A percentile compares a stretch with the other conserved stretches of the same genome.
These are phyloP conservation scores for Leavenworthia alabamica DNA, from an alignment of 345 rosid genomes.

Conservation along the genomic window DNA sequence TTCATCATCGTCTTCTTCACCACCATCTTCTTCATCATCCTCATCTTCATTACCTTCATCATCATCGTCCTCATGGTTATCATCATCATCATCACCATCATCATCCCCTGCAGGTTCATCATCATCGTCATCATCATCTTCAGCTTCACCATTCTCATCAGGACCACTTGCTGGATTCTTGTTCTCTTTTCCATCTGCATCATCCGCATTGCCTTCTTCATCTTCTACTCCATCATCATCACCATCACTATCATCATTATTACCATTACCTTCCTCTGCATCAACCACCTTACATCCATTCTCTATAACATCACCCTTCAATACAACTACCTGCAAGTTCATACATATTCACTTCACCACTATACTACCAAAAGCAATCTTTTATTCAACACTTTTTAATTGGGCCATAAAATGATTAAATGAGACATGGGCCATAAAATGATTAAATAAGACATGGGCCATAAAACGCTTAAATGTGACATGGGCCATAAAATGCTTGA, in stretches of 20 bases:
- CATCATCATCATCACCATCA: constrained; percentile 42
- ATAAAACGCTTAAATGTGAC: background rate
- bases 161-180: constrained; percentile 39
- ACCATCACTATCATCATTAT: constrained; percentile 33
- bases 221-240: constrained; percentile 47
- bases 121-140: constrained; percentile 18
- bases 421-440: background rate
- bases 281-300: constrained; percentile 39
- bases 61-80: constrained; percentile 12
- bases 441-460: background rate
- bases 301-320: constrained; percentile 27
- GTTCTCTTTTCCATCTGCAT: constrained; percentile 35
- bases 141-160: constrained; percentile 33
- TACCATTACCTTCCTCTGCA: constrained; percentile 50
- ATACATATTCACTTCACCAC: background rate
- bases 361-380: background rate
- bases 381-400: background rate
- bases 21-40: constrained; percentile 29
- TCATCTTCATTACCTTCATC: constrained; percentile 26
- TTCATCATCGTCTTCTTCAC: constrained; percentile 29
- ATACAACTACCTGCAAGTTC: constrained; percentile 32
- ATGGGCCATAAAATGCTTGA: background rate
- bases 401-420: background rate
- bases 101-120: constrained; percentile 34
- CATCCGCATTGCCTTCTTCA: constrained; percentile 32